These are phyloP conservation scores for Leishmania arabica DNA, from an alignment of 208 protist species.

Conservation along the genomic window DNA sequence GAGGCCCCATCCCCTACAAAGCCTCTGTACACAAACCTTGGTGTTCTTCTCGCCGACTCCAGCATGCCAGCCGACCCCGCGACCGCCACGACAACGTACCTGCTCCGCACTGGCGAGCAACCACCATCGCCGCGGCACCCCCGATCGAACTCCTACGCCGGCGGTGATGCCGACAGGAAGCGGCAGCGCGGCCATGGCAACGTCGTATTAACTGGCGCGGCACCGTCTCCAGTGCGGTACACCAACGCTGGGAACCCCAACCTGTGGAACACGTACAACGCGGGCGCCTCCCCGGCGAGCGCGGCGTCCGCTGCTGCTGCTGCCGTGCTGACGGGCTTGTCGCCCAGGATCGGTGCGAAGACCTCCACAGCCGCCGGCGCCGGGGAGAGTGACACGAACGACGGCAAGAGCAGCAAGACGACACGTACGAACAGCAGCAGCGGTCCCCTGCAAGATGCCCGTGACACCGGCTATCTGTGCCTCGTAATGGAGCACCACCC, in stretches of 20 bases:
- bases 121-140: neutral
- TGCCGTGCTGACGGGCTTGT: neutral
- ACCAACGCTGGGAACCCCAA: constrained; percentile 28
- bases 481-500: constrained; percentile 87
- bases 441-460: constrained; percentile 7
- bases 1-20: neutral
- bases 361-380: neutral
- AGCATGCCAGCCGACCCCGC: neutral
- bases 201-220: neutral
- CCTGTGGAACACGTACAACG: constrained; percentile 19
- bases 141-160: neutral
- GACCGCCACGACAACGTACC: neutral
- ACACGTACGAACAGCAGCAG: constrained; percentile 25
- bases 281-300: neutral
- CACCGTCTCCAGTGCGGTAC: constrained; percentile 17
- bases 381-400: neutral
- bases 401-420: neutral
- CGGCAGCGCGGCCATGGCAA: neutral
- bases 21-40: constrained; percentile 18
- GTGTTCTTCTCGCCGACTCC: neutral
- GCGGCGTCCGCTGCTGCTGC: constrained; percentile 16
- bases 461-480: constrained; percentile 66
- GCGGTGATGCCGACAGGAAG: neutral
- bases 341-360: neutral
- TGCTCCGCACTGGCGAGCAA: neutral